Evolutionary conservation across 805 yeast genomes (phyloP), one percentile per base, ranked within the genome.

Genomic region (Saturnispora hagleri): DNA sequence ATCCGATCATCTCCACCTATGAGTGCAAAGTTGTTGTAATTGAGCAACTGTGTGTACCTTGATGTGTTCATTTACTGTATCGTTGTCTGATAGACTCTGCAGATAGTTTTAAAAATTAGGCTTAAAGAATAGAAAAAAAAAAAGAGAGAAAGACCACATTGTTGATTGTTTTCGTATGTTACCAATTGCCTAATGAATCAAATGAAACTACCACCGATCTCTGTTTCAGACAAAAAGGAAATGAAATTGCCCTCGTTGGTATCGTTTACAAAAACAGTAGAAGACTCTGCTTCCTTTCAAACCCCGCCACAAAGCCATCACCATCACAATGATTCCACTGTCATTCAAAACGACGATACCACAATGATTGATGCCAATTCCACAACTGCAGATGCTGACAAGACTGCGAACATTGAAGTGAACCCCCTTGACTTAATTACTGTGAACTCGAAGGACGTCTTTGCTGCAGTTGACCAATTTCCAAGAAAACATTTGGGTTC

Each of bases 191-290:
- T 17, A 15, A 41, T 41, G 27, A 12, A 41, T 18, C 18, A 28
- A 18, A 38, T 44, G 28, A 44, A 44, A 31, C 20, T 44, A 44
- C 47, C 47, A 12, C 47, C 47, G 24, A 44, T 44, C 28, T 27
- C 58, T 17, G 36, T 48, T 31, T 36, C 47, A 6, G 20, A 44
- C 9, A 40, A 47, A 1, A 49, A 47, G 5, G 59, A 60, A 3
- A 64, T 71, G 22, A 63, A 70, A 41, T 57, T 72, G 10, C 75
- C 76, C 10, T 73, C 75, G 0, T 68, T 72, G 15, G 70, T 74
- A 0, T 69, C 71, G 46, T 58, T 61, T 8, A 51, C 63, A 4
- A 44, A 20, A 18, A 44, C 20, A 5, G 42, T 18, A 7, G 42
- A 38, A 13, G 42, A 18, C 13, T 17, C 42, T 18, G 20, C 42